Conservation (phyloP, 2,329 filamentous ascomycete genomes). For the Pseudogymnoascus sp. region DNA sequence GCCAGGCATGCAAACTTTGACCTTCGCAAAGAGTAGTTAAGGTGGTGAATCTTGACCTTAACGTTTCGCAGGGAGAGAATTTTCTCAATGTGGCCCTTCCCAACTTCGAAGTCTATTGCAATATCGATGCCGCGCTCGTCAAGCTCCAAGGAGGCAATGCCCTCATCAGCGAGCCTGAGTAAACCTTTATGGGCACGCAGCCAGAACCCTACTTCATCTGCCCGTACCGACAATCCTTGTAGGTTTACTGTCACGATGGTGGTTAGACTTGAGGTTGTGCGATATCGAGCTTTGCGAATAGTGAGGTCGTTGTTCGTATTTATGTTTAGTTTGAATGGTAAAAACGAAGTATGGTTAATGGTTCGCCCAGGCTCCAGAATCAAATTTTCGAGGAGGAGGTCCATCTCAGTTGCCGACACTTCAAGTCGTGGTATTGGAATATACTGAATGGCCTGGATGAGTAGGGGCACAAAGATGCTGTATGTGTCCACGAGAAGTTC, state of each 20-base stretch:
- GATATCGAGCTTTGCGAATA: constrained; percentile 66
- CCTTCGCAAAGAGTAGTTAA: constrained; percentile 67
- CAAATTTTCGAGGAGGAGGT: constrained; percentile 81
- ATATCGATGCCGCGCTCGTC: constrained; percentile 85
- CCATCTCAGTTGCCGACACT: constrained; percentile 71
- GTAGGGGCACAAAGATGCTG: constrained; percentile 70
- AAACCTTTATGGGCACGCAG: constrained; percentile 69
- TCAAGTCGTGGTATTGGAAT: constrained; percentile 88
- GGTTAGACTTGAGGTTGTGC: constrained; percentile 56
- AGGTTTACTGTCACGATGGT: constrained; percentile 71
- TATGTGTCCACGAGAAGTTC: constrained; percentile 68
- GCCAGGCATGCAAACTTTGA: constrained; percentile 69
- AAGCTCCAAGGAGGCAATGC: constrained; percentile 76
- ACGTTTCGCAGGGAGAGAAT: constrained; percentile 71
- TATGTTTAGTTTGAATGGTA: constrained; percentile 74
- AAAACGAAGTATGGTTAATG: constrained; percentile 77
- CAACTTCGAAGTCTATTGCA: constrained; percentile 74
- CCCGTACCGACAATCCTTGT: constrained; percentile 73
- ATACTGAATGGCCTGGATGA: constrained; percentile 73
- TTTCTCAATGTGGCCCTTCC: constrained; percentile 67
- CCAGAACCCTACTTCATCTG: constrained; percentile 86
- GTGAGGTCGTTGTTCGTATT: constrained; percentile 82
- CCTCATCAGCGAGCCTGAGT: constrained; percentile 68
- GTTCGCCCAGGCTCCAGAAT: constrained; percentile 82
- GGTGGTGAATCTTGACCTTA: constrained; percentile 74